Evolutionary conservation across 2,329 filamentous ascomycete species (phyloP).

Genomic region (Alternaria angustiovoidea): DNA sequence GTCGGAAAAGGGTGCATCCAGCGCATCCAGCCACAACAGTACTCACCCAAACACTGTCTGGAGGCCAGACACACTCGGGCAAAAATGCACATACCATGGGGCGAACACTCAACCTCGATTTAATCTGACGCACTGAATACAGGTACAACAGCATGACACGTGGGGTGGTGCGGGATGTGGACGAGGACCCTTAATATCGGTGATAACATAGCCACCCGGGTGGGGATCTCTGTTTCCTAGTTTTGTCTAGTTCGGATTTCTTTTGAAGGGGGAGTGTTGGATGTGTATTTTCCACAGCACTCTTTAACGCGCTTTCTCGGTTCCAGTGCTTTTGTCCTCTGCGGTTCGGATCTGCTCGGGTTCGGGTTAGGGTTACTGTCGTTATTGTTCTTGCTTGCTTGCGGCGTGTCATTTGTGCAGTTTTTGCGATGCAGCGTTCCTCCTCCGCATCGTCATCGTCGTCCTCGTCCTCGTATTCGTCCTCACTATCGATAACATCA

Average conservation of each 20-base stretch:
- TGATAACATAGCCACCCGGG: background rate
- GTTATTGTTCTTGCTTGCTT: background rate
- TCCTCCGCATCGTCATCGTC: slow-evolving; percentile 11
- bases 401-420: background rate
- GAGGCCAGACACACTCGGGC: background rate
- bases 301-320: background rate
- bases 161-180: background rate
- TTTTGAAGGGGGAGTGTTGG: background rate
- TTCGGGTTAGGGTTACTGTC: background rate
- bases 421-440: slow-evolving; percentile 4
- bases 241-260: background rate
- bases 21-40: background rate
- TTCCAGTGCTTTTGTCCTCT: background rate
- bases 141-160: slow-evolving; percentile 1
- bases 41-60: background rate
- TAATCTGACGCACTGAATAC: background rate
- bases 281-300: background rate
- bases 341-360: background rate
- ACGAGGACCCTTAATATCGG: slow-evolving; percentile 2
- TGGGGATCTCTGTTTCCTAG: background rate
- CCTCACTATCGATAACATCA: slow-evolving; percentile 28
- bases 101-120: background rate
- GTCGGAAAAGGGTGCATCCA: background rate
- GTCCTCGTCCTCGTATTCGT: slow-evolving; percentile 7
- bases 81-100: background rate